Conservation (phyloP, 192 early-diverging fungal genomes). For the Geranomyces michiganensis region DNA sequence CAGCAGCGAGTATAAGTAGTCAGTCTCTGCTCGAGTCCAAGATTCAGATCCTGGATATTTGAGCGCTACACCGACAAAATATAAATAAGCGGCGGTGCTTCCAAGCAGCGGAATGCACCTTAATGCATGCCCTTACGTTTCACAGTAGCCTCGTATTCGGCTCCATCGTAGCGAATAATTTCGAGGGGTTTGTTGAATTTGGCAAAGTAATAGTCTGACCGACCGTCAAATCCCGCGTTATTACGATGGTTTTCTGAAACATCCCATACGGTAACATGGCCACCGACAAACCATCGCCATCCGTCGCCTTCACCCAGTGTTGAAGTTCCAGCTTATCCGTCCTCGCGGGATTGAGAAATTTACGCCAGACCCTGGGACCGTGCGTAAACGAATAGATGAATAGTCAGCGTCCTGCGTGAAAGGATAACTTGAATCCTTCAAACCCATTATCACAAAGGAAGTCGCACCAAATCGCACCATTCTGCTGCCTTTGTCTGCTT, state of each 20-base stretch:
- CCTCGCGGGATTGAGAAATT: slow-evolving; percentile 78
- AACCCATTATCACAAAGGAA: no score
- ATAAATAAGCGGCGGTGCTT: not conserved
- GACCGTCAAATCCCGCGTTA: not conserved
- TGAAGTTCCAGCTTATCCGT: slow-evolving; percentile 70
- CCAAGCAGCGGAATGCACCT: not conserved
- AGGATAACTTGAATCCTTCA: no score
- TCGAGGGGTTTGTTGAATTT: slow-evolving; percentile 76
- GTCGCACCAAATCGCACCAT: slow-evolving; percentile 62
- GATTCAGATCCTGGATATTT: slow-evolving; percentile 34
- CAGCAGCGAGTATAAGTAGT: slow-evolving; percentile 77
- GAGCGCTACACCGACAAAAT: not conserved
- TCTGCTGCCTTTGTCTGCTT: slow-evolving; percentile 57
- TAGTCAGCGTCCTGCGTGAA: no score
- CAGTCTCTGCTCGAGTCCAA: slow-evolving; percentile 87
- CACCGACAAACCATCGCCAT: slow-evolving; percentile 56
- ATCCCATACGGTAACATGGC: no score
- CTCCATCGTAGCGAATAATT: slow-evolving; percentile 73
- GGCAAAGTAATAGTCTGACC: slow-evolving; percentile 72
- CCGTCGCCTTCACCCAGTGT: slow-evolving; percentile 80
- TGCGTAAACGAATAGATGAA: no score
- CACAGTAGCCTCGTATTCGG: slow-evolving; percentile 66
- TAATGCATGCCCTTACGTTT: not conserved
- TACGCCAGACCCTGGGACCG: slow-evolving; percentile 60
- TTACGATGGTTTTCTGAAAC: no score